Base-by-base conservation (phyloP, 352 stramenopile genomes). In the Peronospora destructor region DNA sequence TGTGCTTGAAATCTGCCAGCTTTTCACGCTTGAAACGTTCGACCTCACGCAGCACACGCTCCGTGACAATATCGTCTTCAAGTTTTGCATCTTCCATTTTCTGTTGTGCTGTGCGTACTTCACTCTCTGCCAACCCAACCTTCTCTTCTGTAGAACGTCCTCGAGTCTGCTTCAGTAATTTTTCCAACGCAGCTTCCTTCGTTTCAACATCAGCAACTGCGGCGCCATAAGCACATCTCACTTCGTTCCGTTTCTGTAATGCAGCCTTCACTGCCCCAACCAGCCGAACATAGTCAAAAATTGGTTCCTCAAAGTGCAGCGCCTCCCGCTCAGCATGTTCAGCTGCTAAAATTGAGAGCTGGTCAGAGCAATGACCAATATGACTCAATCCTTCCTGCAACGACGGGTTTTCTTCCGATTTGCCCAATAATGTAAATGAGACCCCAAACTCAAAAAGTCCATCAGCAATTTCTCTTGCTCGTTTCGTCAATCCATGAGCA, bases 381-480 rank as follows among this genome's bases (percentile, higher is more conserved):
- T 97, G 76, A 37, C 76, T 78, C 23, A 98, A 64, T 13, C 88
- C 95, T 59, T 91, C 78, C 38, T 97, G 92, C 26, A 98, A 62
- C 39, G 81, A 92, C 54, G 86, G 75, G 26, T 91, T 94, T 47
- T 98, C 95, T 54, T 94, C 82, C 0, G 87, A 90, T 50, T 98
- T 96, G 19, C 91, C 93, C 6, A 98, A 61, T 32, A 98, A 66
- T 57, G 95, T 96, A 61, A 98, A 97, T 28, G 95, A 85, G 28
- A 98, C 79, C 16, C 95, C 94, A 68, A 98, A 98, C 67, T 98
- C 95, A 61, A 98, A 98, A 1, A 98, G 63, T 12, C 93, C 94
- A 47, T 97, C 95, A 1, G 95, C 91, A 46, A 98, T 97, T 74
- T 98, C 94, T 4, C 95, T 80, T 1, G 85, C 88, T 43, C 96